Percentiles rank a stretch among this genome's conserved stretches.
Conservation (phyloP, 1,284 basidiomycete genomes). For the Ganoderma lingzhi region DNA sequence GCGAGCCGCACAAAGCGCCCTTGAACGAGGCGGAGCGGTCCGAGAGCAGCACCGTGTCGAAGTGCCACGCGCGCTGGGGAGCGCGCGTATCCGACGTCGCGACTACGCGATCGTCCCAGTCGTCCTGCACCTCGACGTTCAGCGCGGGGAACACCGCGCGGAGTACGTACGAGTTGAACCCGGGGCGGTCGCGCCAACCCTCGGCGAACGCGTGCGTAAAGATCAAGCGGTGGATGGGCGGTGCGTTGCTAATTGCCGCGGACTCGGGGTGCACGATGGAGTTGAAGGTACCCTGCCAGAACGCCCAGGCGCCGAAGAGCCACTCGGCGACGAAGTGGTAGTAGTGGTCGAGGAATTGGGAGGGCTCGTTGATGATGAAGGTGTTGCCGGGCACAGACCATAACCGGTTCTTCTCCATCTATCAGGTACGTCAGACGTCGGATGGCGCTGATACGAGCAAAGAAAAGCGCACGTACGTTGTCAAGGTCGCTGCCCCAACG, state of each 20-base stretch:
- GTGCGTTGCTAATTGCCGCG: constrained; percentile 38
- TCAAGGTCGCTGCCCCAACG: constrained; percentile 61
- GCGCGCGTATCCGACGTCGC: constrained; percentile 50
- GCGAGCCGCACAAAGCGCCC: constrained; percentile 64
- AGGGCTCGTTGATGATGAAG: constrained; percentile 72
- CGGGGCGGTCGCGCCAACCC: constrained; percentile 79
- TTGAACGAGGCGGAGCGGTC: constrained; percentile 82
- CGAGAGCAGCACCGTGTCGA: constrained; percentile 69
- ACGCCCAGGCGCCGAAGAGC: constrained; percentile 75
- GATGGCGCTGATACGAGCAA: not conserved
- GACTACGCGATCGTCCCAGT: constrained; percentile 71
- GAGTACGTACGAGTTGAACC: constrained; percentile 78
- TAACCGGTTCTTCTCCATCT: constrained; percentile 54
- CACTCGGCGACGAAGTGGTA: constrained; percentile 87
- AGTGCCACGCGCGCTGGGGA: constrained; percentile 57
- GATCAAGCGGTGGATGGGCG: constrained; percentile 71
- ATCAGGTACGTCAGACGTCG: constrained; percentile 30
- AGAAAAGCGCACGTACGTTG: constrained; percentile 6
- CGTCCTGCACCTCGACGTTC: constrained; percentile 69
- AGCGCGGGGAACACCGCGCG: constrained; percentile 81
- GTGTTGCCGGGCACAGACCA: constrained; percentile 77
- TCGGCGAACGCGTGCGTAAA: constrained; percentile 64
- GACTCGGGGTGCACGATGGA: constrained; percentile 34
- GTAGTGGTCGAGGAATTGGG: constrained; percentile 80
- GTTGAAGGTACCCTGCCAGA: constrained; percentile 67